Evolutionary conservation across 768 basidiomycete genomes (phyloP).

Genomic region (Gymnopilus dilepis): DNA sequence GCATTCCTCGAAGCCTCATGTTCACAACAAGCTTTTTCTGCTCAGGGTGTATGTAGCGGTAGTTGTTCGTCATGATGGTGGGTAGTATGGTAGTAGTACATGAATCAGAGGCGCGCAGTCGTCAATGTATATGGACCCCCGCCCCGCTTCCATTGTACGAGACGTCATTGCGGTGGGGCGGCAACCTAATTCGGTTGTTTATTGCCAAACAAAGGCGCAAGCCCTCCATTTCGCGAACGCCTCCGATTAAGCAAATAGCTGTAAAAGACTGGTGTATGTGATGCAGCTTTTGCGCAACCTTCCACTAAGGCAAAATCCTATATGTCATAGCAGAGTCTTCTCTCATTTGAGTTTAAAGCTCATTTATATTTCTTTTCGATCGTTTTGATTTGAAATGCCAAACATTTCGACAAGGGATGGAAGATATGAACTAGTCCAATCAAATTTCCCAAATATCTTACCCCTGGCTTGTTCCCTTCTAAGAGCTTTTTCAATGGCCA

Average conservation of each 20-base stretch:
- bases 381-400: too few relatives aligned
- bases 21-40: constrained; percentile 19
- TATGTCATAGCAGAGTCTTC: too few relatives aligned
- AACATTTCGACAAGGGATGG: too few relatives aligned
- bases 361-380: too few relatives aligned
- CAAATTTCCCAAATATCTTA: too few relatives aligned
- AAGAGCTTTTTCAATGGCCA: too few relatives aligned
- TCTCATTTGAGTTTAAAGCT: too few relatives aligned
- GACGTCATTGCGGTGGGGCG: neutral
- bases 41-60: constrained; percentile 14
- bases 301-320: too few relatives aligned
- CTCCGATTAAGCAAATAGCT: neutral
- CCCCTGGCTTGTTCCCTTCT: too few relatives aligned
- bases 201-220: constrained; percentile 2
- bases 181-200: neutral
- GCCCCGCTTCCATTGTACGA: neutral
- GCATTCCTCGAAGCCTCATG: constrained; percentile 5
- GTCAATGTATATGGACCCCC: neutral
- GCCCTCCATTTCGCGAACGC: neutral
- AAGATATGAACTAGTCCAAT: too few relatives aligned
- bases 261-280: too few relatives aligned
- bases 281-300: too few relatives aligned
- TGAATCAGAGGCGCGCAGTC: neutral
- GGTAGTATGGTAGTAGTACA: neutral
- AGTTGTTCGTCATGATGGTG: constrained; percentile 16